Base-by-base conservation (phyloP, 2,329 filamentous ascomycete genomes). In the Beauveria asiatica region DNA sequence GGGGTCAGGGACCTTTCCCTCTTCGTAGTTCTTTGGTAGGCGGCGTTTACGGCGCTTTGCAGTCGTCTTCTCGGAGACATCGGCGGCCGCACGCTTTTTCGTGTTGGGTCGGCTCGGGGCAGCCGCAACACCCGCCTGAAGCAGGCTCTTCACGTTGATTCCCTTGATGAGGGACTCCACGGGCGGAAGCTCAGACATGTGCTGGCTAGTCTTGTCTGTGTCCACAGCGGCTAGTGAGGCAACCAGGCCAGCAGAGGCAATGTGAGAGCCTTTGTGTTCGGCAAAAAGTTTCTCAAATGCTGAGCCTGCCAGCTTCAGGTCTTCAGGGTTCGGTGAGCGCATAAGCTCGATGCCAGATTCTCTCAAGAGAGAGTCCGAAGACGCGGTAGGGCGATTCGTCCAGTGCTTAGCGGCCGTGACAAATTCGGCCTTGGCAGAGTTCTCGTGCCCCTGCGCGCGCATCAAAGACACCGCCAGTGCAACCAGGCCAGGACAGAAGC, bases 301-400 rank as follows among this genome's bases (percentile, higher is more conserved):
- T n/a, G 88, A 82, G 3, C 85, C 85, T 0, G 94, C 92, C 0
- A 84, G 78, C 16, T 80, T 73, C 27, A 91, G 76, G 65, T 96
- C 89, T 17, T 87, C 80, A 1, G 79, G 70, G 52, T 86, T 83
- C 7, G 86, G 83, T 0, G 90, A 96, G 65, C 87, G 85, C 52
- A 97, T 83, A 10, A 97, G 83, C 52, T 91, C 86, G 46, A 88
- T 81, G n/a, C 90, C 93, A 8, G 92, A 91, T 59, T 92, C 90
- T 61, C 86, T 85, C 55, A 96, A 80, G 6, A 97, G 82, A 0
- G 88, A 83, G n/a, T 80, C 74, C 0, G 85, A 72, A 2, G 69
- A 64, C 17, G 63, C 65, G 6, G 67, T 64, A 74, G 64, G 76
- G 65, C 86, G 87, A 50, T 80, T 78, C 57, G 85, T 83, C 92